A percentile compares a stretch with the other conserved stretches of the same genome.
Evolutionary conservation across 2,329 filamentous ascomycete species (phyloP).

Genomic region (Lecanosticta acicola): DNA sequence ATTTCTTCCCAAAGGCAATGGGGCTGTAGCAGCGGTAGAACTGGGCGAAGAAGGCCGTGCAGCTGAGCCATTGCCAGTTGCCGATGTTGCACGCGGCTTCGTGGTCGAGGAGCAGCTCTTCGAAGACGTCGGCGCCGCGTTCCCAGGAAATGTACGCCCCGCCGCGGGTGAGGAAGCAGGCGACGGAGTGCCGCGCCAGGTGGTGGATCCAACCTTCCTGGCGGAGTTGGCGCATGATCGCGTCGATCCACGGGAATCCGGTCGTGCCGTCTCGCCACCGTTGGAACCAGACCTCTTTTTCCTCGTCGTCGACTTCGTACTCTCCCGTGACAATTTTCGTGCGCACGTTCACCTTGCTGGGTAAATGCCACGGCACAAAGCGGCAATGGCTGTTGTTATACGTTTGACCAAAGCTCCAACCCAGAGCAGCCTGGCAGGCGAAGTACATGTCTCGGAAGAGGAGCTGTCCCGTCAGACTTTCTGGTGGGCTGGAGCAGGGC

Average conservation of each 20-base stretch:
- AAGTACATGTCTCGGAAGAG: conserved; percentile 83
- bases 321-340: conserved; percentile 49
- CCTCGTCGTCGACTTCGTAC: conserved; percentile 58
- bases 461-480: conserved; percentile 66
- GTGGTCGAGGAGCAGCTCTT: conserved; percentile 70
- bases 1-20: conserved; percentile 67
- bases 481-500: conserved; percentile 51
- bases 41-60: conserved; percentile 68
- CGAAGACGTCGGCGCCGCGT: conserved; percentile 70
- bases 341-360: conserved; percentile 52
- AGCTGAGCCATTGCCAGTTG: conserved; percentile 74
- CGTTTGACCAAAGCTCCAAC: conserved; percentile 59
- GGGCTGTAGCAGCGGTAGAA: conserved; percentile 66
- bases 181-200: conserved; percentile 69
- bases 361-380: conserved; percentile 76
- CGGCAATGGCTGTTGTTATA: conserved; percentile 60
- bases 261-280: conserved; percentile 65
- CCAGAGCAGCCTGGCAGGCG: conserved; percentile 64
- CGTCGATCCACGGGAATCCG: conserved; percentile 76
- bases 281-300: conserved; percentile 61
- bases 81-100: conserved; percentile 67
- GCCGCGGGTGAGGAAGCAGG: conserved; percentile 73
- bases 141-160: conserved; percentile 78
- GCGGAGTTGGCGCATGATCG: conserved; percentile 68
- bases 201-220: conserved; percentile 76